Conservation (phyloP, 805 yeast species). For the Yarrowia sp. region DNA sequence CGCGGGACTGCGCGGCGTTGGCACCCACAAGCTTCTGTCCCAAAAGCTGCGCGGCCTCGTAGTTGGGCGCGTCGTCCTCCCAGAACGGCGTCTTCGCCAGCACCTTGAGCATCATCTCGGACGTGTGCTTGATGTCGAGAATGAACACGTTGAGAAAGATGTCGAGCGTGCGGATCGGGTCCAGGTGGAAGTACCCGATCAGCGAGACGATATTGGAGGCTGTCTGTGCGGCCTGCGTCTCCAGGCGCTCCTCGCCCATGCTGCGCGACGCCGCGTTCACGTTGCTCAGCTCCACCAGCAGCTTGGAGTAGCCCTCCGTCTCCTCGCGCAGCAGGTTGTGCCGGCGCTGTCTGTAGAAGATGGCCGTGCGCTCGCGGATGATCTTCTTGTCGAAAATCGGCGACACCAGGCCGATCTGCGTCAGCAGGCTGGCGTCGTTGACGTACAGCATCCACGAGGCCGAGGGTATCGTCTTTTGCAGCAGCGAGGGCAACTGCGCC, state of each 20-base stretch:
- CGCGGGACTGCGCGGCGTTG: slow-evolving; percentile 31
- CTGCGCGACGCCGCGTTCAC: slow-evolving; percentile 44
- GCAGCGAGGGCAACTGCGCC: slow-evolving; percentile 28
- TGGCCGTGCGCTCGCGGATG: slow-evolving; percentile 45
- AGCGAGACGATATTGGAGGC: slow-evolving; percentile 47
- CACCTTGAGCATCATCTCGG: slow-evolving; percentile 49
- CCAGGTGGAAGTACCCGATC: slow-evolving; percentile 74
- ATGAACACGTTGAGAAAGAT: slow-evolving; percentile 55
- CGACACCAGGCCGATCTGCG: slow-evolving; percentile 36
- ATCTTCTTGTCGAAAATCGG: slow-evolving; percentile 41
- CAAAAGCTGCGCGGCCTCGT: slow-evolving; percentile 53
- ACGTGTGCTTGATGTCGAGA: slow-evolving; percentile 45
- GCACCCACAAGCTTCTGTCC: slow-evolving; percentile 45
- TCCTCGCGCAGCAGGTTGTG: slow-evolving; percentile 72
- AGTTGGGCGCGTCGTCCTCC: slow-evolving; percentile 55
- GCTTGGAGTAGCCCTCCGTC: slow-evolving; percentile 71
- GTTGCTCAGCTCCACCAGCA: slow-evolving; percentile 49
- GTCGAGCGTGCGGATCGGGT: slow-evolving; percentile 68
- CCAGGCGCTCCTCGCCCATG: slow-evolving; percentile 40
- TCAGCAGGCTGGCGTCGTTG: slow-evolving; percentile 32
- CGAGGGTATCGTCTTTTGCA: slow-evolving; percentile 31
- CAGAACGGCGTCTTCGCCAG: slow-evolving; percentile 63
- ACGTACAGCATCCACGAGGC: slow-evolving; percentile 32
- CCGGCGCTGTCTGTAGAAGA: slow-evolving; percentile 50
- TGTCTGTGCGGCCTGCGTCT: background rate